These are phyloP conservation scores for Aspergillus novoparasiticus DNA, from an alignment of 2,329 filamentous ascomycete genomes.

Conservation along the genomic window DNA sequence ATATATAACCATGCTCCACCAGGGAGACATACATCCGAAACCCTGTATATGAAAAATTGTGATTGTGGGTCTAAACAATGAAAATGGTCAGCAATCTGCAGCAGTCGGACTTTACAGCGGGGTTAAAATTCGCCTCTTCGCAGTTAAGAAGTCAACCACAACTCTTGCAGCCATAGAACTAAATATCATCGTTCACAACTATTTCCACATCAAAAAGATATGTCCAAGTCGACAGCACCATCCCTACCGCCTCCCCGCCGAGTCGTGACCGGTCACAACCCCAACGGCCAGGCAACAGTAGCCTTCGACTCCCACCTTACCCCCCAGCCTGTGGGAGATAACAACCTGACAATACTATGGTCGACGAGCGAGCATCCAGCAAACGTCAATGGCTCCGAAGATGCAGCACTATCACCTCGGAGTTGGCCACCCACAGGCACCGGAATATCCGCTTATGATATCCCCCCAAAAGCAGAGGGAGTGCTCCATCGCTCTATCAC, in stretches of 20 bases:
- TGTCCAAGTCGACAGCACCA: background rate
- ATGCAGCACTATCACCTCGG: background rate
- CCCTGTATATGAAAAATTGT: too few species aligned
- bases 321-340: background rate
- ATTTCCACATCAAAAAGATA: background rate
- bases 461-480: background rate
- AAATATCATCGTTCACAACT: background rate
- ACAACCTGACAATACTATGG: background rate
- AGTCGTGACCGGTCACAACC: background rate
- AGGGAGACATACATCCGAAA: too few species aligned
- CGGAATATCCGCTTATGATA: background rate
- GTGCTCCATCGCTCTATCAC: background rate
- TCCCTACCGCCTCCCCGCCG: background rate
- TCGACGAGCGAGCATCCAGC: background rate
- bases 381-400: background rate
- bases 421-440: background rate
- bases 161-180: too few species aligned
- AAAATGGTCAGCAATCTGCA: too few species aligned
- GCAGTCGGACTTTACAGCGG: too few species aligned
- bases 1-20: too few species aligned
- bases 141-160: too few species aligned
- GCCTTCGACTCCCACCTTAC: background rate
- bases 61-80: too few species aligned
- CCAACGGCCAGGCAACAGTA: background rate
- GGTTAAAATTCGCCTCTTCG: too few species aligned